phyloP scores from a whole-genome alignment of 495 filamentous ascomycete genomes.

The Cryomyces antarcticus region DNA sequence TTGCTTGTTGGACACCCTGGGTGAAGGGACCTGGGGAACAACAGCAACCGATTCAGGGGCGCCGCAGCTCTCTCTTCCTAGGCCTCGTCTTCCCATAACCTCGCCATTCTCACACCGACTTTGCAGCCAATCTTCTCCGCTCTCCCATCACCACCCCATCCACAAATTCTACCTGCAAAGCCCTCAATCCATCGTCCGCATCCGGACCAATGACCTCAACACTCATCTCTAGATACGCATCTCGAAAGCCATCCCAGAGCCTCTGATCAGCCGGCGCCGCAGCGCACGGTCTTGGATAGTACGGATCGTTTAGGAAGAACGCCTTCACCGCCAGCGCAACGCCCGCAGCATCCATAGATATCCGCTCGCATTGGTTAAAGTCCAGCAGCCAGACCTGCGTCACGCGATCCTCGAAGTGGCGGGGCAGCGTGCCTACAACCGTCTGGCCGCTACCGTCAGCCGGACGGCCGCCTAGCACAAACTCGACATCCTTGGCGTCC shows the following conservation, averaged over 20 bases:
- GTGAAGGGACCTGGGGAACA: too few relatives aligned
- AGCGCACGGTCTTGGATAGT: slow-evolving; percentile 7
- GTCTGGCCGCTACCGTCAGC: background rate
- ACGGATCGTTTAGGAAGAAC: slow-evolving; percentile 13
- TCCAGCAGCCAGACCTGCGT: slow-evolving; percentile 13
- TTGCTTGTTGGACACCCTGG: too few relatives aligned
- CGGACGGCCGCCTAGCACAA: slow-evolving; percentile 8
- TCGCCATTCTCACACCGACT: too few relatives aligned
- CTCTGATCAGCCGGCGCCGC: background rate
- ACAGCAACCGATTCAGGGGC: too few relatives aligned
- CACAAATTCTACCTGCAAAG: too few relatives aligned
- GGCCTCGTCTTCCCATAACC: too few relatives aligned
- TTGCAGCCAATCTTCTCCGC: too few relatives aligned
- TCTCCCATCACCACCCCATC: too few relatives aligned
- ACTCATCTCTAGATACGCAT: background rate
- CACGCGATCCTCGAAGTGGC: background rate
- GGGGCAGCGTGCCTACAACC: background rate
- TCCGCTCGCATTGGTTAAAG: slow-evolving; percentile 9
- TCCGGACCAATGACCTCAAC: too few relatives aligned
- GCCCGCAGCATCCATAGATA: slow-evolving; percentile 8
- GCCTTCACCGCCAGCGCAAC: slow-evolving; percentile 6
- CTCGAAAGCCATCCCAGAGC: slow-evolving; percentile 6
- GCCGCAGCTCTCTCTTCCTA: too few relatives aligned
- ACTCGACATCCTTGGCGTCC: slow-evolving; percentile 15
- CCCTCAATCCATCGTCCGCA: too few relatives aligned